phyloP scores from a whole-genome alignment of 2,329 filamentous ascomycete species.

The Penicillium polonicum region DNA sequence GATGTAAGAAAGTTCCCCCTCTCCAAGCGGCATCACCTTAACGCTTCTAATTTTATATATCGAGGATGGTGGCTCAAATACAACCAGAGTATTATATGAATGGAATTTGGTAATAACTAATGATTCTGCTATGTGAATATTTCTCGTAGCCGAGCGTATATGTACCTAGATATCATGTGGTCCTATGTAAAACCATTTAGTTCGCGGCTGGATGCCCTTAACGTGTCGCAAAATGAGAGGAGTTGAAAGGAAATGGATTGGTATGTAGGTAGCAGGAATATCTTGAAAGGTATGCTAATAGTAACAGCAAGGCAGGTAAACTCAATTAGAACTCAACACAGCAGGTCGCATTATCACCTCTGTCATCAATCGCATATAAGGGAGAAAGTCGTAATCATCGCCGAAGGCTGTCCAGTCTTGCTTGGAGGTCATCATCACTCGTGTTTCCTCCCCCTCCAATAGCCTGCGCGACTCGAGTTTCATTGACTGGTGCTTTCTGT shows the following conservation, averaged over 20 bases:
- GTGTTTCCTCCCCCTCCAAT: constrained; percentile 58
- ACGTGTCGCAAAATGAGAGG: neutral
- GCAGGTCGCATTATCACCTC: neutral
- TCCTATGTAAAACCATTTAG: neutral
- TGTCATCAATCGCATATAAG: constrained; percentile 3
- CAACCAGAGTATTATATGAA: neutral
- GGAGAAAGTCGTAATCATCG: constrained; percentile 39
- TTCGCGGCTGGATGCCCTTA: neutral
- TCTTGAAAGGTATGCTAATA: constrained; percentile 8
- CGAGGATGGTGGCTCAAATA: neutral
- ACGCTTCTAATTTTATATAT: neutral
- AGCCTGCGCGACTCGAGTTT: constrained; percentile 81
- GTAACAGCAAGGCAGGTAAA: neutral
- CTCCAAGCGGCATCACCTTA: neutral
- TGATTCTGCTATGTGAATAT: neutral
- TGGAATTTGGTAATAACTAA: neutral
- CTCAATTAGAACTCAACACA: neutral
- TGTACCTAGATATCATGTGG: neutral
- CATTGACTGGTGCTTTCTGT: constrained; percentile 69
- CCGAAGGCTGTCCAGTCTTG: constrained; percentile 82
- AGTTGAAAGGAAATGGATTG: neutral
- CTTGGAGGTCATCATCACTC: constrained; percentile 87
- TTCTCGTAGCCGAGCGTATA: neutral
- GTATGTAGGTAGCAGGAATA: neutral
- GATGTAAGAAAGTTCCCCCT: neutral